Conservation (phyloP, 495 filamentous ascomycete genomes). For the Aspergillus sclerotiicarbonarius region DNA sequence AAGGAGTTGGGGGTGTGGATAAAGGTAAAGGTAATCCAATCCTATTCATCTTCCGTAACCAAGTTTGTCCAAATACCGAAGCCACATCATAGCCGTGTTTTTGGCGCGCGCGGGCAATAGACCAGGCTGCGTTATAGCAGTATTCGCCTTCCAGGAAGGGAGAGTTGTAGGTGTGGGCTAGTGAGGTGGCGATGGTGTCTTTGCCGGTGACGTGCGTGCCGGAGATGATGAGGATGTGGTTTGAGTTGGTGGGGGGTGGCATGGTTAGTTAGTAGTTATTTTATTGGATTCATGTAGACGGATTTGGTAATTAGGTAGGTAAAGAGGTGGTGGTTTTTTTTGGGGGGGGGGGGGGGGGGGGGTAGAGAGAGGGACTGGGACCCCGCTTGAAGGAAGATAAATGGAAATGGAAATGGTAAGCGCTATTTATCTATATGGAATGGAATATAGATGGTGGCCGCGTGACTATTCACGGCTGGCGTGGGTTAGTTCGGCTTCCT, state of each 20-base stretch:
- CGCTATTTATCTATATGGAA: too few species aligned
- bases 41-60: neutral
- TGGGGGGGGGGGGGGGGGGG: too few species aligned
- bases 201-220: neutral
- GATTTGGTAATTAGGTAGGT: too few species aligned
- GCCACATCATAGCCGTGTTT: neutral
- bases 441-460: too few species aligned
- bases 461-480: too few species aligned
- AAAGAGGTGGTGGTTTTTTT: too few species aligned
- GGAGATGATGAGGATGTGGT: neutral
- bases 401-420: too few species aligned
- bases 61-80: neutral
- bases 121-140: neutral
- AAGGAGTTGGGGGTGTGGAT: neutral
- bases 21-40: neutral
- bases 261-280: neutral
- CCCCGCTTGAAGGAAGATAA: too few species aligned
- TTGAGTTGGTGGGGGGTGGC: neutral
- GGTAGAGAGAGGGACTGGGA: too few species aligned
- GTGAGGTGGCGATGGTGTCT: neutral
- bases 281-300: neutral
- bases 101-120: neutral
- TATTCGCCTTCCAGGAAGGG: neutral
- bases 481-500: too few species aligned
- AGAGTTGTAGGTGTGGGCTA: neutral